These are phyloP conservation scores for Penicillium hordei DNA, from an alignment of 2,329 filamentous ascomycete species.

Conservation along the genomic window DNA sequence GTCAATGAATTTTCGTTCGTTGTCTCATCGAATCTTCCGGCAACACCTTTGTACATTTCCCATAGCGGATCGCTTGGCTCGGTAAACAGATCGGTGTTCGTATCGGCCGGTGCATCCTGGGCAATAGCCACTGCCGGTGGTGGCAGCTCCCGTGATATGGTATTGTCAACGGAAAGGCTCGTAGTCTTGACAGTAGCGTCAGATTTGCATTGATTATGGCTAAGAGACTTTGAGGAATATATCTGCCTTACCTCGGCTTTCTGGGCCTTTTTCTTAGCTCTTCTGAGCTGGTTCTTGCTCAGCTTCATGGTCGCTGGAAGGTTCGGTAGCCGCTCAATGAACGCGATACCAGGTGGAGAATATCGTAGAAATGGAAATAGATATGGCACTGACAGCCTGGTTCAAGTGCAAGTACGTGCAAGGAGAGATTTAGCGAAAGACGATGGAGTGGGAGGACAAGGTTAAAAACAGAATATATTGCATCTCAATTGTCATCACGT, in stretches of 20 bases:
- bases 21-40: slow-evolving; percentile 72
- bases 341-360: not conserved
- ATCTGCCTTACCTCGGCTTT: slow-evolving; percentile 61
- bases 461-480: not conserved
- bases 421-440: not conserved
- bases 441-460: not conserved
- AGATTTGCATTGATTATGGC: not conserved
- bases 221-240: not conserved
- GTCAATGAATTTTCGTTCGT: slow-evolving; percentile 63
- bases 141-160: slow-evolving; percentile 5
- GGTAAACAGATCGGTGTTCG: slow-evolving; percentile 50
- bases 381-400: not conserved
- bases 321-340: not conserved
- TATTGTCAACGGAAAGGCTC: slow-evolving; percentile 4
- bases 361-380: not conserved
- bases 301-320: slow-evolving; percentile 57
- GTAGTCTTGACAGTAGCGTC: slow-evolving; percentile 20
- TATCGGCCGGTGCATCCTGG: slow-evolving; percentile 42
- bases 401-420: not conserved
- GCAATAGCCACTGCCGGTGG: slow-evolving; percentile 9
- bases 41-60: slow-evolving; percentile 78
- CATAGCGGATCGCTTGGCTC: slow-evolving; percentile 74
- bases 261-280: slow-evolving; percentile 91
- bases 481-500: not conserved
- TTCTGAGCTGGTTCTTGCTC: slow-evolving; percentile 91